phyloP scores from a whole-genome alignment of 2,329 filamentous ascomycete species.

The Cladosporium austrohemisphaericum region DNA sequence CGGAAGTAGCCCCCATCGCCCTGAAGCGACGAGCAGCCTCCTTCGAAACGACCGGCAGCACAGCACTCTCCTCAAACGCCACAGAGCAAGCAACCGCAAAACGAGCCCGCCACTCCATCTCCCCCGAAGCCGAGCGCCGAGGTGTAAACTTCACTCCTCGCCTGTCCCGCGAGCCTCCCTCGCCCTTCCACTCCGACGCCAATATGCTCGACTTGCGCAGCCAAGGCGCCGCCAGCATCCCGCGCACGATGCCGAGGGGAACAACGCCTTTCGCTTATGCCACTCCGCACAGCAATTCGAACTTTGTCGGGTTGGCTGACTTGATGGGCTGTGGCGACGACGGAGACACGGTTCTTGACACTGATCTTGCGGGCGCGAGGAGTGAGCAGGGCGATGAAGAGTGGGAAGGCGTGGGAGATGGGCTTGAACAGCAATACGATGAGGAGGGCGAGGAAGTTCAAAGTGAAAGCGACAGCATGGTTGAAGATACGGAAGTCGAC shows the following conservation, averaged over 20 bases:
- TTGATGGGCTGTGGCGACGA: constrained; percentile 32
- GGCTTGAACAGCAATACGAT: constrained; percentile 28
- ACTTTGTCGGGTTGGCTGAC: constrained; percentile 32
- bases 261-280: constrained; percentile 68
- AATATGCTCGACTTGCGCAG: constrained; percentile 20
- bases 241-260: constrained; percentile 29
- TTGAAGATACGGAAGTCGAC: constrained; percentile 24
- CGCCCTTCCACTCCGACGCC: constrained; percentile 38
- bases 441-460: constrained; percentile 16
- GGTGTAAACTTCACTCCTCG: constrained; percentile 40
- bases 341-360: constrained; percentile 31
- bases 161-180: constrained; percentile 43
- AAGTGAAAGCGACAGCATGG: constrained; percentile 20
- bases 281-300: constrained; percentile 60
- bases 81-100: constrained; percentile 29
- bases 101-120: constrained; percentile 54
- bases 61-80: constrained; percentile 21
- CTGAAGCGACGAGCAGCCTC: constrained; percentile 32
- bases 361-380: constrained; percentile 19
- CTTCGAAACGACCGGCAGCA: constrained; percentile 28
- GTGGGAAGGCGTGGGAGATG: constrained; percentile 37
- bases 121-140: constrained; percentile 43
- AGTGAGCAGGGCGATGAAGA: constrained; percentile 29
- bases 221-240: constrained; percentile 32
- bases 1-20: constrained; percentile 18